These are phyloP conservation scores for Neofusicoccum umdonicola DNA, from an alignment of 2,329 filamentous ascomycete genomes.

Conservation along the genomic window DNA sequence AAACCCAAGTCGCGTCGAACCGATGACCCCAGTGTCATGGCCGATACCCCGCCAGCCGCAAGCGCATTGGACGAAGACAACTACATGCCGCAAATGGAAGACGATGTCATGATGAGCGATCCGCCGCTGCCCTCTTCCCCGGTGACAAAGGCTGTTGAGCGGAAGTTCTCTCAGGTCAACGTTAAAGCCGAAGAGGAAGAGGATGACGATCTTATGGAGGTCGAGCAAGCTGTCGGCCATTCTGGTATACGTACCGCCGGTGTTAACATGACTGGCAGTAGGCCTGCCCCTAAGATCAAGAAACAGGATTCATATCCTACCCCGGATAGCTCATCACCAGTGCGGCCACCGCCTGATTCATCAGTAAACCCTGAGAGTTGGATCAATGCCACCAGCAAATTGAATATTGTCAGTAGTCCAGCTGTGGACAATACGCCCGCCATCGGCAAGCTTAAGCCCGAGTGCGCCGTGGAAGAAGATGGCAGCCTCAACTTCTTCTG, in stretches of 20 bases:
- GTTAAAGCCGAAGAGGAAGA: slow-evolving; percentile 66
- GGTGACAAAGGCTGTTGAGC: slow-evolving; percentile 71
- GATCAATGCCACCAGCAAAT: slow-evolving; percentile 80
- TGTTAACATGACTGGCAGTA: slow-evolving; percentile 81
- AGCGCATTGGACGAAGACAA: slow-evolving; percentile 54
- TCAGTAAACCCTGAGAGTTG: slow-evolving; percentile 78
- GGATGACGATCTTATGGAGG: slow-evolving; percentile 81
- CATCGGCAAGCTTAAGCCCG: slow-evolving; percentile 77
- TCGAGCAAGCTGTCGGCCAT: slow-evolving; percentile 70
- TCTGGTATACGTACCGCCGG: slow-evolving; percentile 62
- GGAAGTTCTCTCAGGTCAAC: slow-evolving; percentile 56
- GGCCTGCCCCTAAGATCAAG: slow-evolving; percentile 71
- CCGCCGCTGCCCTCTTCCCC: slow-evolving; percentile 78
- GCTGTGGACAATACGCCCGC: slow-evolving; percentile 58
- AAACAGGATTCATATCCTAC: slow-evolving; percentile 64
- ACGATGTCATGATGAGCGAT: slow-evolving; percentile 83
- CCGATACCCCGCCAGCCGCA: slow-evolving; percentile 39
- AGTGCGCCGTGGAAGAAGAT: slow-evolving; percentile 88
- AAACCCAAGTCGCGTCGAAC: slow-evolving; percentile 25
- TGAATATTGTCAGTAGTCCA: slow-evolving; percentile 81
- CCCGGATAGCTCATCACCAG: slow-evolving; percentile 74
- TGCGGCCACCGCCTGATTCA: slow-evolving; percentile 54
- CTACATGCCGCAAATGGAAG: slow-evolving; percentile 54
- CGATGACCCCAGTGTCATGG: slow-evolving; percentile 44
- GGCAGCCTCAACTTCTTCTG: slow-evolving; percentile 93